Evolutionary conservation across 768 basidiomycete species (phyloP).

Genomic region (Suillus occidentalis): DNA sequence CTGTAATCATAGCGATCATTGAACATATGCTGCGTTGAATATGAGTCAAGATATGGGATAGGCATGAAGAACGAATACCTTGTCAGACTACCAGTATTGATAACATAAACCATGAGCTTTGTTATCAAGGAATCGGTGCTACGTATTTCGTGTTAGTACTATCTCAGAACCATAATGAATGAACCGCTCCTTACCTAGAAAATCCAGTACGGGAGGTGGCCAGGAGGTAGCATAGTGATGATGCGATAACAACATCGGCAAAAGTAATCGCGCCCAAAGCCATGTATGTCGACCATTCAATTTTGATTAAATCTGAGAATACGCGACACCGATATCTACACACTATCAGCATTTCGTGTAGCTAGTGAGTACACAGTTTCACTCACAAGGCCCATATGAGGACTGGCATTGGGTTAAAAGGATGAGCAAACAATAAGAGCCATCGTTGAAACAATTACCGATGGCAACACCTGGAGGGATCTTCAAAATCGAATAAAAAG

Average conservation of each 20-base stretch:
- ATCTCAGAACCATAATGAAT: background rate
- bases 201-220: slow-evolving; percentile 4
- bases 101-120: background rate
- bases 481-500: background rate
- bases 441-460: background rate
- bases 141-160: background rate
- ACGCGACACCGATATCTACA: slow-evolving; percentile 1
- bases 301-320: background rate
- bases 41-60: background rate
- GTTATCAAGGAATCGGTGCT: slow-evolving; percentile 8
- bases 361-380: background rate
- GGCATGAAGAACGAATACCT: background rate
- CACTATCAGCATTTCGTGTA: background rate
- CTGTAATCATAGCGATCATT: background rate
- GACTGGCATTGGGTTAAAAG: background rate
- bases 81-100: slow-evolving; percentile 5
- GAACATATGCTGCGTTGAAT: slow-evolving; percentile 1
- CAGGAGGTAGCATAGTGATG: slow-evolving; percentile 7
- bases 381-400: slow-evolving; percentile 3
- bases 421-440: background rate
- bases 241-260: background rate
- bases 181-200: background rate
- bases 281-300: slow-evolving; percentile 3
- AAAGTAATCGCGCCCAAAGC: background rate
- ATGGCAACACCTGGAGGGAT: background rate